These are phyloP conservation scores for Pleurotus pulmonarius DNA, from an alignment of 768 basidiomycete species.

Conservation along the genomic window DNA sequence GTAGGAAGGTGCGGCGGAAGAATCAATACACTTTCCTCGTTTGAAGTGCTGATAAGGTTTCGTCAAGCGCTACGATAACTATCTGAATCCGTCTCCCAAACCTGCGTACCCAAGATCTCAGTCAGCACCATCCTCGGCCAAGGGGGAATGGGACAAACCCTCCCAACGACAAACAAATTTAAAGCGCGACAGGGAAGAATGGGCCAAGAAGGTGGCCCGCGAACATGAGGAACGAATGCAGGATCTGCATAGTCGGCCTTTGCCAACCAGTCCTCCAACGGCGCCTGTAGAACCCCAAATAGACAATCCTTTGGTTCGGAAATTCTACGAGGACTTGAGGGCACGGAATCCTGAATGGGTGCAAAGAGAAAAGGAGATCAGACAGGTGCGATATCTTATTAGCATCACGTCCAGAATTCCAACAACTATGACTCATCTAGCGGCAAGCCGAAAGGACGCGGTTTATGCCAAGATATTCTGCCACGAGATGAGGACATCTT, in stretches of 20 bases:
- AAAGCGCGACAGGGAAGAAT: constrained; percentile 48
- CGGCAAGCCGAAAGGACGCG: constrained; percentile 10
- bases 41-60: background rate
- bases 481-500: background rate
- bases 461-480: constrained; percentile 3
- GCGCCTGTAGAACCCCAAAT: constrained; percentile 37
- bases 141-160: constrained; percentile 19
- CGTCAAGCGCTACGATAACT: background rate
- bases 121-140: background rate
- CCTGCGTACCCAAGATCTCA: background rate
- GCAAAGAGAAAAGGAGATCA: constrained; percentile 44
- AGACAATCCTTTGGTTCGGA: constrained; percentile 41
- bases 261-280: constrained; percentile 6
- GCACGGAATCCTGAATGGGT: constrained; percentile 61
- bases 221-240: constrained; percentile 49
- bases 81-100: background rate
- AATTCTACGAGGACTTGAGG: constrained; percentile 53
- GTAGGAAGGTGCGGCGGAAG: constrained; percentile 43
- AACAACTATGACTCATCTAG: background rate
- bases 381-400: constrained; percentile 36
- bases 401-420: background rate
- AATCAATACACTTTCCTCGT: too few relatives aligned
- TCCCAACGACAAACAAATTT: constrained; percentile 38
- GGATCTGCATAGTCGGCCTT: constrained; percentile 21
- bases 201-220: constrained; percentile 48